phyloP scores from a whole-genome alignment of 2,329 filamentous ascomycete genomes.

The Incumbomyces lentus region DNA sequence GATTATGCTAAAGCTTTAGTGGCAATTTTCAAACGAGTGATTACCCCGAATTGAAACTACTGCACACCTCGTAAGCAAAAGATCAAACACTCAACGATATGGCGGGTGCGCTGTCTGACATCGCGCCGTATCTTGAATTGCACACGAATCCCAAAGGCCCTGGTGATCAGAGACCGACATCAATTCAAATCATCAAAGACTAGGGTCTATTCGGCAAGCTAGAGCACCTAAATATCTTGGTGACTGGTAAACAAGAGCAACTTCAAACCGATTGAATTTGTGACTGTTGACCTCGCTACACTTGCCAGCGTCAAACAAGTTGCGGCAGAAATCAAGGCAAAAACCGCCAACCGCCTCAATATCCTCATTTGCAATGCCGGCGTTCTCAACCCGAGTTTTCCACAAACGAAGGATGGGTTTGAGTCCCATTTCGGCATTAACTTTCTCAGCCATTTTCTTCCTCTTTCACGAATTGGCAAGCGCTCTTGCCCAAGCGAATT shows the following conservation, averaged over 20 bases:
- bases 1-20: no score
- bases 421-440: constrained; percentile 46
- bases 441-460: constrained; percentile 45
- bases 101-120: no score
- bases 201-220: neutral
- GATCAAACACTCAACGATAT: no score
- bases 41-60: no score
- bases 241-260: neutral
- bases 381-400: constrained; percentile 33
- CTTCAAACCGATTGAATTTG: constrained; percentile 20
- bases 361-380: constrained; percentile 37
- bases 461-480: constrained; percentile 39
- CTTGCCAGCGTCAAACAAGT: constrained; percentile 25
- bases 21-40: no score
- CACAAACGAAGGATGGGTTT: constrained; percentile 35
- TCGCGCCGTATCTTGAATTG: no score
- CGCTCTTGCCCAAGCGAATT: constrained; percentile 21
- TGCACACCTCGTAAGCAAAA: no score
- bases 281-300: constrained; percentile 27
- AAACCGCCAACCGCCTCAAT: constrained; percentile 24
- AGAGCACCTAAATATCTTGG: neutral
- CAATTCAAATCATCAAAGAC: neutral
- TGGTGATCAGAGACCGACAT: no score
- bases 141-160: no score
- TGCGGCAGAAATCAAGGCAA: constrained; percentile 21